Conservation (phyloP, 805 yeast genomes). For the Myxozyma monticola region DNA sequence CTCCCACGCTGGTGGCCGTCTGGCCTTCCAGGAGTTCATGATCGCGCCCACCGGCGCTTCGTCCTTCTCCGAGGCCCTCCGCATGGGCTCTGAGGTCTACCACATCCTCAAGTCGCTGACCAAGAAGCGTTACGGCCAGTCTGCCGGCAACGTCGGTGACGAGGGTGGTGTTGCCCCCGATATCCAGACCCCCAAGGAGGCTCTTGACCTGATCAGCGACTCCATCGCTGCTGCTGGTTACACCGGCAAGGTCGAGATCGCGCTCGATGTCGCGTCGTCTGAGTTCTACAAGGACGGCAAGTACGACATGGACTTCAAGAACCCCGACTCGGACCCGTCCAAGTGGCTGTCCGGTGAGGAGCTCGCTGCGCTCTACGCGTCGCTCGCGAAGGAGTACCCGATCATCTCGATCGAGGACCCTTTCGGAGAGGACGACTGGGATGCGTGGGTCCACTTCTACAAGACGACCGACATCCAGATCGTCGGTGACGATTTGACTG, state of each 20-base stretch:
- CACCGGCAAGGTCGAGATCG: slow-evolving; percentile 88
- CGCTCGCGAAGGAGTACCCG: slow-evolving; percentile 87
- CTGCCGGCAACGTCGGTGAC: slow-evolving; percentile 99
- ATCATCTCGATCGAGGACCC: slow-evolving; percentile 98
- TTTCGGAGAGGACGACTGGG: slow-evolving; percentile 99
- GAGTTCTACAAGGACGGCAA: slow-evolving; percentile 96
- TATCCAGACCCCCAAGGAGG: slow-evolving; percentile 92
- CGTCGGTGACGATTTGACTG: slow-evolving; percentile 98
- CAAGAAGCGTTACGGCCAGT: slow-evolving; percentile 93
- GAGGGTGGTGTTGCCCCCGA: slow-evolving; percentile 99
- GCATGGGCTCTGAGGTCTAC: slow-evolving; percentile 98
- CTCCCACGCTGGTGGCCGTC: slow-evolving; percentile 99
- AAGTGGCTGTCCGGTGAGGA: slow-evolving; percentile 89
- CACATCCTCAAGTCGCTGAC: slow-evolving; percentile 91
- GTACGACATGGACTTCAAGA: slow-evolving; percentile 98
- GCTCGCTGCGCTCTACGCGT: slow-evolving; percentile 80
- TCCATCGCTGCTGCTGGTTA: slow-evolving; percentile 95
- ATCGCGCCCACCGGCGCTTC: slow-evolving; percentile 93
- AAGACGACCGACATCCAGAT: slow-evolving; percentile 59
- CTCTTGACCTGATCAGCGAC: slow-evolving; percentile 85
- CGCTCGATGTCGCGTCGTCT: slow-evolving; percentile 94
- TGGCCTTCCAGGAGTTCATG: slow-evolving; percentile 99
- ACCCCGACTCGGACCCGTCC: slow-evolving; percentile 85
- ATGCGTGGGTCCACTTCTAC: slow-evolving; percentile 90
- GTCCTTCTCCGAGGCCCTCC: slow-evolving; percentile 90